phyloP scores from a whole-genome alignment of 768 basidiomycete species.

The Mrakia frigida region DNA sequence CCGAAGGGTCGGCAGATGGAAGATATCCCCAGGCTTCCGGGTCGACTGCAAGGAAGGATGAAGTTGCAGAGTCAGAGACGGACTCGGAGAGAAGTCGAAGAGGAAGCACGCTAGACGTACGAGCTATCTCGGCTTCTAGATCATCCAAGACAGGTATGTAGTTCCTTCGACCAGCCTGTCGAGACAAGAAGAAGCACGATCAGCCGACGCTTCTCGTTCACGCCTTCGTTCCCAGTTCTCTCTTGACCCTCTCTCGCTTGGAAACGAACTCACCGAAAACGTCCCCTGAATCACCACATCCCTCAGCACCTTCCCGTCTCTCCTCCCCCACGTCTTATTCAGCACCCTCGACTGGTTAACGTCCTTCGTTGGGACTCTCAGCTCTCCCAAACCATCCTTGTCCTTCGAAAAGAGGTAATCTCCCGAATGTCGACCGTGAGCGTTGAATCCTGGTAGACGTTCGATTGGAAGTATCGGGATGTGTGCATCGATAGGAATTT shows the following conservation, averaged over 20 bases:
- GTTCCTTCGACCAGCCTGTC: background rate
- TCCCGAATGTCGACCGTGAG: background rate
- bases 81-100: background rate
- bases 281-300: slow-evolving; percentile 13
- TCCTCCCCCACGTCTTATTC: background rate
- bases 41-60: background rate
- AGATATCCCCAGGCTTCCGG: slow-evolving; percentile 1
- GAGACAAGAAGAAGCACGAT: background rate
- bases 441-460: slow-evolving; percentile 1
- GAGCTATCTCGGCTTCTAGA: background rate
- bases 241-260: too few relatives aligned
- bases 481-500: slow-evolving; percentile 16
- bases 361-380: background rate
- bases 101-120: background rate
- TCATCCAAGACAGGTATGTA: background rate
- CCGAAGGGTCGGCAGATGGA: background rate
- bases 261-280: background rate
- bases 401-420: background rate
- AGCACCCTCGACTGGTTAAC: background rate
- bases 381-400: slow-evolving; percentile 4
- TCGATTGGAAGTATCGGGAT: slow-evolving; percentile 17
- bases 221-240: too few relatives aligned
- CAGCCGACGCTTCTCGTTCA: too few relatives aligned
- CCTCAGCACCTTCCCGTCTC: slow-evolving; percentile 11
- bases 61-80: background rate